Evolutionary conservation across 2,329 filamentous ascomycete species (phyloP), one percentile per base, ranked within the genome.

Genomic region (Diplodia seriata): DNA sequence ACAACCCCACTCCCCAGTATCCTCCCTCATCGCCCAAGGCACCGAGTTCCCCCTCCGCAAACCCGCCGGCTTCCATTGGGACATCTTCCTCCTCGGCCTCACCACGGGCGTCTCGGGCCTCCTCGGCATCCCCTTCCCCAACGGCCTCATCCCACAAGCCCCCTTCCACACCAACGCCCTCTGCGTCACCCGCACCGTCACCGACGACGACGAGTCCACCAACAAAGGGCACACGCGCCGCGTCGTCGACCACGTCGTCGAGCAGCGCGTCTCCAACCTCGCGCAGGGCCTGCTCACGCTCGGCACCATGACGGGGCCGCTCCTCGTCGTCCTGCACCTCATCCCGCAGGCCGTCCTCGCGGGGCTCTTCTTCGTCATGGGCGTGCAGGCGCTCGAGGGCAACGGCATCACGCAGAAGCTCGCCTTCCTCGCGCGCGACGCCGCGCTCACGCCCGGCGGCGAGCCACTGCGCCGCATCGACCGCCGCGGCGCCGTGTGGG

Each of bases 41-140:
- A 83, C 82, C 31, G 81, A 86, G 31, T 87, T 85, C 57, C 85
- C 85, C 0, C 77, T 88, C 12, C 82, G 81, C 64, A 87, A 88
- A 71, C 85, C 85, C 0, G 85, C 84, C 0, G 85, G 85, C n/a
- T 87, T 87, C 72, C 85, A 87, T 73, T 87, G 85, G 85, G 86
- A 87, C 73, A 83, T 87, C 71, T 87, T 87, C 74, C 79, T 88
- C 0, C 80, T 87, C 0, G 86, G 85, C 7, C 80, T 82, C 69
- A 87, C 85, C 0, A 86, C 84, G 1, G 85, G 85, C 69, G 79
- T 87, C 23, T 81, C 82, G 2, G 85, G 84, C 0, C 80, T 88
- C n/a, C 78, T 87, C 12, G 85, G 85, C 2, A 81, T 87, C 7
- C 86, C 85, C 0, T 81, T 87, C 47, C 85, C 86, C 2, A 88